These are phyloP conservation scores for Myxozyma melibiosi DNA, from an alignment of 805 yeast species.

Conservation along the genomic window DNA sequence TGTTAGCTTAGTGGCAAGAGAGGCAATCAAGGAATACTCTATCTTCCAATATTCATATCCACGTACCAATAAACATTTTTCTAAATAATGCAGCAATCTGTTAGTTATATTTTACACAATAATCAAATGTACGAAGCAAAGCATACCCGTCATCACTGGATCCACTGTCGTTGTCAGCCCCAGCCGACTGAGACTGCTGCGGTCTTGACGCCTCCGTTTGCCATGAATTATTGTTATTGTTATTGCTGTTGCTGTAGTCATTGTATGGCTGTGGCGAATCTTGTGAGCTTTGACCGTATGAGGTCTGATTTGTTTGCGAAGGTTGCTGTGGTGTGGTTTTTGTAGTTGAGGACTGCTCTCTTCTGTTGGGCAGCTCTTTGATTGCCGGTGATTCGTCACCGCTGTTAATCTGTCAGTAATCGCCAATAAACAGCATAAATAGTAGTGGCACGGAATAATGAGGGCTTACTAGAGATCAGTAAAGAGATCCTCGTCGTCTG, in stretches of 20 bases:
- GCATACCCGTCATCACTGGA: constrained; percentile 29
- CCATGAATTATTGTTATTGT: background rate
- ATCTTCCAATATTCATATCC: no score
- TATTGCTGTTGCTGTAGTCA: background rate
- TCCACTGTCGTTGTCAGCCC: constrained; percentile 6
- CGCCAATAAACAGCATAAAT: background rate
- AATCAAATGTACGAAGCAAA: constrained; percentile 44
- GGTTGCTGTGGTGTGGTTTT: background rate
- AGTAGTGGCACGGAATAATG: constrained; percentile 17
- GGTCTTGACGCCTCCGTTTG: background rate
- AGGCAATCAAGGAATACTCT: constrained; percentile 31
- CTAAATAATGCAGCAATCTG: constrained; percentile 19
- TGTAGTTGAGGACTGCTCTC: no score
- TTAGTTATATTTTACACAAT: background rate
- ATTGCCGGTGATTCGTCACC: background rate
- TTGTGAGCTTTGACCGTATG: background rate
- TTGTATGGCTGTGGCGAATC: background rate
- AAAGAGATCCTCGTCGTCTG: constrained; percentile 88
- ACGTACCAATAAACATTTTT: constrained; percentile 36
- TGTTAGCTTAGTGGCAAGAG: constrained; percentile 47
- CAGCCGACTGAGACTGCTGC: constrained; percentile 3
- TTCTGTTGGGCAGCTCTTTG: background rate
- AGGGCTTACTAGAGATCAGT: constrained; percentile 74
- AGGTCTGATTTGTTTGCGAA: background rate
- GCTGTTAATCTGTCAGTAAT: background rate